Evolutionary conservation across 495 filamentous ascomycete species (phyloP), one percentile per base, ranked within the genome.

Genomic region (Penicillium waksmanii): DNA sequence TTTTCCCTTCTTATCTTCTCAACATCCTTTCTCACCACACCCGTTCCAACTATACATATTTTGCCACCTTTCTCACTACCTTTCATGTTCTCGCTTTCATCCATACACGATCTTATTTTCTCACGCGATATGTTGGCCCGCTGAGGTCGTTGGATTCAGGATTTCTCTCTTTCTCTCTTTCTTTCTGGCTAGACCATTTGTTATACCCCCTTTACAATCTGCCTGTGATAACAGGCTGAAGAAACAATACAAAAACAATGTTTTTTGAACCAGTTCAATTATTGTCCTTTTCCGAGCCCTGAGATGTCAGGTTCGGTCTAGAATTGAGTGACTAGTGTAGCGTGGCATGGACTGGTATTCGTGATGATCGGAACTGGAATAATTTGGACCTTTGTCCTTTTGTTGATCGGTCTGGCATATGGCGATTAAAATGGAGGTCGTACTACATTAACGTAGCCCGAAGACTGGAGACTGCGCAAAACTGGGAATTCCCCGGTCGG

Each of bases 131-230:
- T 36, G 31, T 58, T 58, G 64, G 50, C 54, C 27, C 53, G 7
- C 12, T 1, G 42, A 42, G 59, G 49, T 57, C 49, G 12, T 49
- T 34, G 43, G 27, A 53, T 53, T 55, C 5, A 2, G 58, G n/a
- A 43, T 61, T 60, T 48, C 15, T 54, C 27, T 59, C 27, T 61
- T 60, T 48, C 15, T 54, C 27, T 59, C 27, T 19, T 40, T 62
- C 53, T 25, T 62, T 40, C 17, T 66, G 64, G 61, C 61, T 69
- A 69, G 66, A 66, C 50, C 61, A 60, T 12, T 48, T 60, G 53
- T 64, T 69, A 69, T 63, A 67, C 64, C 61, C 64, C 5, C 53
- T 66, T 62, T 60, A 54, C 48, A 60, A 33, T 27, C 3, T 36
- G 27, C 27, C 49, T 25, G 15, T 10, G 31, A 11, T 34, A n/a